Conservation (phyloP, 139 green algal species). For the Chlamydomonas sphaeroides region DNA sequence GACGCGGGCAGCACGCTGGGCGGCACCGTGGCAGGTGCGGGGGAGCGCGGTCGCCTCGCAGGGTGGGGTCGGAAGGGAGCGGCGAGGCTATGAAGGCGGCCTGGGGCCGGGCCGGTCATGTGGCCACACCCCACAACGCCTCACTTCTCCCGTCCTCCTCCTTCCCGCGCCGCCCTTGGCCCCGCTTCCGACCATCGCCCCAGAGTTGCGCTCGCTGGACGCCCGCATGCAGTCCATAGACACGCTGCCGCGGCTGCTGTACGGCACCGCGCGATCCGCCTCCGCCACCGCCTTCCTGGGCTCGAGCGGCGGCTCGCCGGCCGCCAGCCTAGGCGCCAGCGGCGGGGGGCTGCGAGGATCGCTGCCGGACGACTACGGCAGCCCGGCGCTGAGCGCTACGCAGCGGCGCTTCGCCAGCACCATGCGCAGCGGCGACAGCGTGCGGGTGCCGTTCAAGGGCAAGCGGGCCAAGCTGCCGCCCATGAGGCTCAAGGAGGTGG, state of each 20-base stretch:
- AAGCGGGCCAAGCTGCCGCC: slow-evolving; percentile 28
- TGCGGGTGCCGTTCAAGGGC: no score
- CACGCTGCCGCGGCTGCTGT: slow-evolving; percentile 32
- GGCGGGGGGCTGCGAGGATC: no score
- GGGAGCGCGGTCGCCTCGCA: no score
- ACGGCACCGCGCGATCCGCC: slow-evolving; percentile 33
- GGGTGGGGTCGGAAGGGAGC: no score
- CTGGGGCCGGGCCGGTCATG: no score
- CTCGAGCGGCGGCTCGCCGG: no score
- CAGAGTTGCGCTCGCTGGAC: slow-evolving; percentile 37
- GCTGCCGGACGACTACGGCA: slow-evolving; percentile 44
- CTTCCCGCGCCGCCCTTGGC: no score
- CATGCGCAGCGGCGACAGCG: neutral
- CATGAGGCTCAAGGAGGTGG: slow-evolving; percentile 27
- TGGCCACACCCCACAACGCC: no score
- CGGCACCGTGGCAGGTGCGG: slow-evolving; percentile 11
- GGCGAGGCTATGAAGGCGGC: no score
- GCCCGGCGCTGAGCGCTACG: slow-evolving; percentile 23
- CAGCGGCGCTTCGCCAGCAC: slow-evolving; percentile 18
- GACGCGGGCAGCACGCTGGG: neutral
- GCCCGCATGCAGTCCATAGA: slow-evolving; percentile 24
- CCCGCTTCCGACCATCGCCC: no score
- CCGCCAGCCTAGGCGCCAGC: neutral
- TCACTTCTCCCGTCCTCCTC: no score
- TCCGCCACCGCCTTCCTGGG: slow-evolving; percentile 17